Conservation (phyloP, 106 monocot genomes). For the Dendrobium officinale region DNA sequence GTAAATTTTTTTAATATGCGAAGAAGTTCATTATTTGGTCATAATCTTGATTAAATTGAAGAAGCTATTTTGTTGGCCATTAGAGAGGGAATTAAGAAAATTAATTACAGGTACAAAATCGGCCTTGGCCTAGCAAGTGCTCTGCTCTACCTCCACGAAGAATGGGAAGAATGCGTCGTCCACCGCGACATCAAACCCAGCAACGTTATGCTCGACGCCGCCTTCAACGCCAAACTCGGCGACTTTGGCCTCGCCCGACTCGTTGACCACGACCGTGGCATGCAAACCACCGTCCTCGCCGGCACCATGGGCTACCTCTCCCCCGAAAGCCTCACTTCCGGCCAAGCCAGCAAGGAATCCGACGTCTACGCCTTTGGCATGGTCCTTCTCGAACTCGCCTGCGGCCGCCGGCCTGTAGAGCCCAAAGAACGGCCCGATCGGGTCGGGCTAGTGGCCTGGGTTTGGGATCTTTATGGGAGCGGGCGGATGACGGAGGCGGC, state of each 20-base stretch:
- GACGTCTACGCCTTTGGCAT: constrained; percentile 25
- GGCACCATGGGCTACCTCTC: constrained; percentile 21
- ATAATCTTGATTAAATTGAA: too few relatives aligned
- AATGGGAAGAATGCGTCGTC: constrained; percentile 44
- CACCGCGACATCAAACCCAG: constrained; percentile 33
- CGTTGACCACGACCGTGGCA: constrained; percentile 15
- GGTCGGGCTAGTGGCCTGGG: background rate
- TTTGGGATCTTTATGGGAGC: constrained; percentile 20
- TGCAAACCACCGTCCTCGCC: constrained; percentile 20
- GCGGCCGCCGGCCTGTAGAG: constrained; percentile 5
- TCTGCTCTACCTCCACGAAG: constrained; percentile 58
- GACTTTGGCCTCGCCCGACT: constrained; percentile 23
- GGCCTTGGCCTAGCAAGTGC: constrained; percentile 35
- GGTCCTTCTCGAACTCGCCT: constrained; percentile 17
- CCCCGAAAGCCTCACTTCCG: constrained; percentile 10
- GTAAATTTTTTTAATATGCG: background rate
- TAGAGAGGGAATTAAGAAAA: too few relatives aligned
- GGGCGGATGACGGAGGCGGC: constrained; percentile 8
- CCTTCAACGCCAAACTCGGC: constrained; percentile 15
- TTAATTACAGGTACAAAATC: constrained; percentile 27
- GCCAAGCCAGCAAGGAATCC: constrained; percentile 20
- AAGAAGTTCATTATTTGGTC: too few relatives aligned
- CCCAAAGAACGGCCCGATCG: background rate
- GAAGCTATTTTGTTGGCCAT: too few relatives aligned
- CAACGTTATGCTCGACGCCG: constrained; percentile 25